These are phyloP conservation scores for Lichtheimia ramosa DNA, from an alignment of 371 early-diverging fungal species.

Conservation along the genomic window DNA sequence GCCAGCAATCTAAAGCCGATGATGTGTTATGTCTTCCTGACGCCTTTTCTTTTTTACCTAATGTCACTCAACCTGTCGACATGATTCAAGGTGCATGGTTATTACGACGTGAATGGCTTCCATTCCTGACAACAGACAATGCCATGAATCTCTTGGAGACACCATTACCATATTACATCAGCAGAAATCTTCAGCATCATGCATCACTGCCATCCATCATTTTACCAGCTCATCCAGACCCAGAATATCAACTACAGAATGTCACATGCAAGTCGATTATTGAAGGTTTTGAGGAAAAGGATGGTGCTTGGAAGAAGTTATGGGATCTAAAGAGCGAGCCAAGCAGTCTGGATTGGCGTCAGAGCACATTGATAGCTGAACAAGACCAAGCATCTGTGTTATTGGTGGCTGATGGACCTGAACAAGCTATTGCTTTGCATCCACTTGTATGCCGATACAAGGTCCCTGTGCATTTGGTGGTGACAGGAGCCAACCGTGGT, in stretches of 20 bases:
- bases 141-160: conserved; percentile 14
- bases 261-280: conserved; percentile 4
- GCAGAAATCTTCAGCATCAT: conserved; percentile 27
- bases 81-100: conserved; percentile 42
- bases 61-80: conserved; percentile 35
- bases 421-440: conserved; percentile 27
- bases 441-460: conserved; percentile 34
- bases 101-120: conserved; percentile 31
- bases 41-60: conserved; percentile 16
- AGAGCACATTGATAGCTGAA: conserved; percentile 6
- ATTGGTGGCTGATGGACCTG: conserved; percentile 29
- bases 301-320: conserved; percentile 14
- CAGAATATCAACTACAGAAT: conserved; percentile 8
- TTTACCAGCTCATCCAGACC: conserved; percentile 17
- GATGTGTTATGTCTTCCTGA: conserved; percentile 32
- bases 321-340: conserved; percentile 10
- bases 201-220: conserved; percentile 30
- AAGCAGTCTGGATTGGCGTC: conserved; percentile 19
- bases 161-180: conserved; percentile 35
- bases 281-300: conserved; percentile 4
- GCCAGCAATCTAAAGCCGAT: conserved; percentile 1
- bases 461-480: conserved; percentile 20
- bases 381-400: conserved; percentile 13
- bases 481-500: conserved; percentile 25
- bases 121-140: conserved; percentile 20